Percentiles rank a stretch among this genome's conserved stretches.
Conservation (phyloP, 2,329 filamentous ascomycete species). For the Hypoxylon sp. region DNA sequence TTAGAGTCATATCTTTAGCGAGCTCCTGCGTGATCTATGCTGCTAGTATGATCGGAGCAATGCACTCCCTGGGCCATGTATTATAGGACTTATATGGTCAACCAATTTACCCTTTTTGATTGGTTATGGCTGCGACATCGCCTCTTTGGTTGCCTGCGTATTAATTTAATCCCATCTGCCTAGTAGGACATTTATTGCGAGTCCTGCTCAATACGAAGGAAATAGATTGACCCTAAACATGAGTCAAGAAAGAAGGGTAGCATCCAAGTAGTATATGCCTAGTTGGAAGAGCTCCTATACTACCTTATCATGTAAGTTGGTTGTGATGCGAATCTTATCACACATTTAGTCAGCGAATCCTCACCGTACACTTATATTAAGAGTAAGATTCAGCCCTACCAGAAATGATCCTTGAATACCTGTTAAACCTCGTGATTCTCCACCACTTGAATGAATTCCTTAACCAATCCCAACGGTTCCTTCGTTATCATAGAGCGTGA, state of each 20-base stretch:
- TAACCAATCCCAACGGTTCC: background rate
- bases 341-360: background rate
- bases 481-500: background rate
- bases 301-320: background rate
- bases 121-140: too few species aligned
- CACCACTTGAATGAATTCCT: background rate
- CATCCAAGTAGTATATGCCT: background rate
- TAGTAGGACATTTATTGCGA: background rate
- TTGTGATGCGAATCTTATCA: background rate
- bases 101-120: too few species aligned
- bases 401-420: background rate
- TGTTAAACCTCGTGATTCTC: background rate
- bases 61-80: too few species aligned
- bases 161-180: background rate
- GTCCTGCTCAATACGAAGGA: background rate
- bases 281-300: background rate
- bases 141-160: too few species aligned
- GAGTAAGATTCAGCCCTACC: conserved; percentile 1
- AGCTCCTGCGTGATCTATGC: too few species aligned
- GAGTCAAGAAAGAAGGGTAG: background rate
- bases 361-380: background rate
- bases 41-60: too few species aligned
- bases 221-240: background rate
- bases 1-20: too few species aligned
- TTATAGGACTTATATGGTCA: too few species aligned